phyloP scores from a whole-genome alignment of 306 rosid species.

The Oxytropis ochrocephala region DNA sequence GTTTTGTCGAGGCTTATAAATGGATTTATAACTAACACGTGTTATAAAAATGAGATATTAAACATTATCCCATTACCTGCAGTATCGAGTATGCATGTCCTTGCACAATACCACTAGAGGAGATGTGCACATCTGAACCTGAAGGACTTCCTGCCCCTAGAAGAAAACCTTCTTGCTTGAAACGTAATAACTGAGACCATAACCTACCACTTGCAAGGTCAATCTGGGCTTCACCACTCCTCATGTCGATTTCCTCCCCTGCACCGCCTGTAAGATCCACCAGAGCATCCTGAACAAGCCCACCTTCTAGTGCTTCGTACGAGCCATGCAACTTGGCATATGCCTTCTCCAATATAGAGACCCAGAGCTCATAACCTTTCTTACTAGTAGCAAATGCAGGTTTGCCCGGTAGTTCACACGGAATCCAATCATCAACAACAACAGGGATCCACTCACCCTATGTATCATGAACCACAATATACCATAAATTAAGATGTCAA shows the following conservation, averaged over 20 bases:
- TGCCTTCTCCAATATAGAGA: slow-evolving; percentile 97
- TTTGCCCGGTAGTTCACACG: slow-evolving; percentile 91
- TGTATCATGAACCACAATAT: slow-evolving; percentile 19
- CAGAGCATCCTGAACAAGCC: slow-evolving; percentile 99
- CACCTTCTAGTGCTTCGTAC: slow-evolving; percentile 96
- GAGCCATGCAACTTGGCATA: slow-evolving; percentile 99
- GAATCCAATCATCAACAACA: slow-evolving; percentile 99
- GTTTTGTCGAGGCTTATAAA: not conserved
- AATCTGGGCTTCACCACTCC: slow-evolving; percentile 94
- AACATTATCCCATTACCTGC: slow-evolving; percentile 48
- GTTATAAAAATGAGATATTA: not conserved
- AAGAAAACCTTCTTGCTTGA: slow-evolving; percentile 92
- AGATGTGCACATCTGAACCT: slow-evolving; percentile 93
- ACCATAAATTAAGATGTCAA: not conserved
- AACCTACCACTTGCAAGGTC: slow-evolving; percentile 99
- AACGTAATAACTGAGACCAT: slow-evolving; percentile 97
- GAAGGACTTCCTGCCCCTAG: slow-evolving; percentile 99
- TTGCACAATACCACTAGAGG: slow-evolving; percentile 98
- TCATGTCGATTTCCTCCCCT: slow-evolving; percentile 99
- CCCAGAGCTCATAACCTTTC: slow-evolving; percentile 95
- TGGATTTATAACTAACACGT: not conserved
- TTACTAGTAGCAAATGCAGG: slow-evolving; percentile 97
- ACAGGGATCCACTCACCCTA: slow-evolving; percentile 99
- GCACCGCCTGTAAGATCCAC: slow-evolving; percentile 99
- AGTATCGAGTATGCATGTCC: slow-evolving; percentile 96